phyloP scores from a whole-genome alignment of 805 yeast species.

The Candida arabinofermentans region DNA sequence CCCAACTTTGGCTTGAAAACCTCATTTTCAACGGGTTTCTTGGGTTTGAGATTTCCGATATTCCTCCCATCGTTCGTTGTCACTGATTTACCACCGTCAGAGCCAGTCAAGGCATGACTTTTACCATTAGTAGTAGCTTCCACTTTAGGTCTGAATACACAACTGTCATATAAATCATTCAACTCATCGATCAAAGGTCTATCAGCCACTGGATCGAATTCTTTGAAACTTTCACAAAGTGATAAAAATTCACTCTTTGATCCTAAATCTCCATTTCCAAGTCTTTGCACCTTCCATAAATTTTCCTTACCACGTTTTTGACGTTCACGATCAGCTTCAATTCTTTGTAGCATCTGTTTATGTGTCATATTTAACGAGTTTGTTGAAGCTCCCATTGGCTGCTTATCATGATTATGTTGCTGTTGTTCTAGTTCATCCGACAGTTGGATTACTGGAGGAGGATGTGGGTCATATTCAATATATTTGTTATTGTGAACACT shows the following conservation, averaged over 20 bases:
- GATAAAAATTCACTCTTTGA: conserved; percentile 30
- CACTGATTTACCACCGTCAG: too few relatives aligned
- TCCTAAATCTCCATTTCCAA: conserved; percentile 15
- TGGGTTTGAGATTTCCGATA: too few relatives aligned
- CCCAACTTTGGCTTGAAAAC: too few relatives aligned
- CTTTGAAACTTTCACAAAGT: conserved; percentile 19
- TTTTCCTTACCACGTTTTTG: conserved; percentile 81
- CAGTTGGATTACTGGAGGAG: conserved; percentile 1
- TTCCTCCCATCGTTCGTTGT: too few relatives aligned
- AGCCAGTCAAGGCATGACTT: too few relatives aligned
- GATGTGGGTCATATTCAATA: background rate
- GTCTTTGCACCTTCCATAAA: conserved; percentile 65
- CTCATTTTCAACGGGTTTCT: too few relatives aligned
- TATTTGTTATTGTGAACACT: background rate
- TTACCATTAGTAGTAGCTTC: background rate
- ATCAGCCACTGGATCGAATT: conserved; percentile 19
- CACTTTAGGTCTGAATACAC: background rate
- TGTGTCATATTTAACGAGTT: conserved; percentile 15
- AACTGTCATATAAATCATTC: conserved; percentile 16
- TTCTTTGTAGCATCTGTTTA: conserved; percentile 63
- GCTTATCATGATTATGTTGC: background rate
- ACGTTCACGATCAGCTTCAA: conserved; percentile 92
- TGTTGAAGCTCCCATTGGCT: background rate
- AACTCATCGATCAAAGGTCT: conserved; percentile 23
- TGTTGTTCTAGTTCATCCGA: background rate